Percentiles rank a stretch among this genome's conserved stretches.
Evolutionary conservation across 805 yeast species (phyloP).

Genomic region (Ogataea parapolymorpha): DNA sequence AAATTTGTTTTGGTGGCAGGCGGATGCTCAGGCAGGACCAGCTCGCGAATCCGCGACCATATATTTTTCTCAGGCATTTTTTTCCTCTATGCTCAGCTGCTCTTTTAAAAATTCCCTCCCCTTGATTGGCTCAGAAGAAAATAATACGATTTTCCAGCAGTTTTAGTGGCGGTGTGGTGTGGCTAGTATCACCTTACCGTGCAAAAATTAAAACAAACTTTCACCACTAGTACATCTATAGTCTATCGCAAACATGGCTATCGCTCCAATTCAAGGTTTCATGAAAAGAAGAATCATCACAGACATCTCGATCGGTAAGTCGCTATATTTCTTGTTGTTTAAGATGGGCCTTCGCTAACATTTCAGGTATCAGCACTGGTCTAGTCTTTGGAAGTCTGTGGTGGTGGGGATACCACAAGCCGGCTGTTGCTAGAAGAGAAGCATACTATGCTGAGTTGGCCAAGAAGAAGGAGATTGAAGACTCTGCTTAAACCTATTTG

Average conservation of each 20-base stretch:
- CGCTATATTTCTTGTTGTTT: neutral
- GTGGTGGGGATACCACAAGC: conserved; percentile 86
- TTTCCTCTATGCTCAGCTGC: neutral
- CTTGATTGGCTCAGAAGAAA: conserved; percentile 6
- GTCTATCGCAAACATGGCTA: conserved; percentile 47
- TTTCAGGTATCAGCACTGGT: conserved; percentile 30
- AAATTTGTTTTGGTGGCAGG: conserved; percentile 5
- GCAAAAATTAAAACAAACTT: conserved; percentile 8
- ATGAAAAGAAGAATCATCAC: conserved; percentile 76
- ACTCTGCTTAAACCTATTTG: conserved; percentile 25
- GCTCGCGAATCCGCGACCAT: neutral
- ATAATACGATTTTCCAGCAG: conserved; percentile 7
- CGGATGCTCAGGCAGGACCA: neutral
- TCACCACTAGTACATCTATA: neutral
- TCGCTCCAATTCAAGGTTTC: conserved; percentile 83
- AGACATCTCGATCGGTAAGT: conserved; percentile 72
- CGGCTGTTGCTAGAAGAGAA: conserved; percentile 71
- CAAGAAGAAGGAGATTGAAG: conserved; percentile 64
- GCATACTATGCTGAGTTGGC: conserved; percentile 78
- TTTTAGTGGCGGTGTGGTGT: conserved; percentile 9
- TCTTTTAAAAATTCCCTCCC: conserved; percentile 4
- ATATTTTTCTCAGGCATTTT: neutral
- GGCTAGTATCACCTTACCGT: conserved; percentile 2
- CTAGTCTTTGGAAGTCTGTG: conserved; percentile 61
- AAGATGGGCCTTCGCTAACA: neutral